phyloP scores from a whole-genome alignment of 1,139 yeast genomes.

The Geotrichum phurueaensis region DNA sequence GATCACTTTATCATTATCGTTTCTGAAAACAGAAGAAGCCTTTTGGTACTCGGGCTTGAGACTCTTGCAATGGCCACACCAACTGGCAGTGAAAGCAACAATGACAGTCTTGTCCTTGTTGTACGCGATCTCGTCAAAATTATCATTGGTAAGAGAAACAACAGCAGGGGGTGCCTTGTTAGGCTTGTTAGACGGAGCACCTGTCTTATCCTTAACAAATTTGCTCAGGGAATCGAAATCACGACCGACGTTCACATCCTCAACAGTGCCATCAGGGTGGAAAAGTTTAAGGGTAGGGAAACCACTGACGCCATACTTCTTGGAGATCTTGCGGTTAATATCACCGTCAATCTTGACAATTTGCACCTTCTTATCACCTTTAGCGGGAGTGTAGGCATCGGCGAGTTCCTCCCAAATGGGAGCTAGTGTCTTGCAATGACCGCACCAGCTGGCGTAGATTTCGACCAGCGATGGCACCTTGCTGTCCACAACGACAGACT shows the following conservation, averaged over 20 bases:
- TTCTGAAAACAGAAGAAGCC: slow-evolving; percentile 47
- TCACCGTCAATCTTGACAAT: slow-evolving; percentile 61
- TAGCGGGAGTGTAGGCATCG: slow-evolving; percentile 38
- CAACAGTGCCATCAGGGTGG: slow-evolving; percentile 35
- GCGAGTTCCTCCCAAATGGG: slow-evolving; percentile 64
- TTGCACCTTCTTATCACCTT: slow-evolving; percentile 39
- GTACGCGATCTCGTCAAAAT: slow-evolving; percentile 22
- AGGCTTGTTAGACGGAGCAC: slow-evolving; percentile 31
- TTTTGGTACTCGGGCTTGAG: slow-evolving; percentile 60
- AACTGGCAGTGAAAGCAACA: slow-evolving; percentile 57
- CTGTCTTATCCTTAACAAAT: slow-evolving; percentile 45
- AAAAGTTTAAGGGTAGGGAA: slow-evolving; percentile 62
- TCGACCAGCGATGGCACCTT: slow-evolving; percentile 65
- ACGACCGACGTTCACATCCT: slow-evolving; percentile 37
- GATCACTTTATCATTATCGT: slow-evolving; percentile 40
- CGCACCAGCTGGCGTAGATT: slow-evolving; percentile 78
- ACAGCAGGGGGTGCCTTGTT: slow-evolving; percentile 32
- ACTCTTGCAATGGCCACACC: slow-evolving; percentile 75
- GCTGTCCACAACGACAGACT: slow-evolving; percentile 47
- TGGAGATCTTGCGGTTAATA: slow-evolving; percentile 48
- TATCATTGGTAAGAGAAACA: slow-evolving; percentile 38
- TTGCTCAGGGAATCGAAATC: slow-evolving; percentile 40
- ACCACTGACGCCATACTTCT: slow-evolving; percentile 52
- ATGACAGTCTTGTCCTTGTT: slow-evolving; percentile 28
- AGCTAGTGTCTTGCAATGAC: slow-evolving; percentile 64